Conservation (phyloP, 352 stramenopile species). For the Globisporangium emineosum region DNA sequence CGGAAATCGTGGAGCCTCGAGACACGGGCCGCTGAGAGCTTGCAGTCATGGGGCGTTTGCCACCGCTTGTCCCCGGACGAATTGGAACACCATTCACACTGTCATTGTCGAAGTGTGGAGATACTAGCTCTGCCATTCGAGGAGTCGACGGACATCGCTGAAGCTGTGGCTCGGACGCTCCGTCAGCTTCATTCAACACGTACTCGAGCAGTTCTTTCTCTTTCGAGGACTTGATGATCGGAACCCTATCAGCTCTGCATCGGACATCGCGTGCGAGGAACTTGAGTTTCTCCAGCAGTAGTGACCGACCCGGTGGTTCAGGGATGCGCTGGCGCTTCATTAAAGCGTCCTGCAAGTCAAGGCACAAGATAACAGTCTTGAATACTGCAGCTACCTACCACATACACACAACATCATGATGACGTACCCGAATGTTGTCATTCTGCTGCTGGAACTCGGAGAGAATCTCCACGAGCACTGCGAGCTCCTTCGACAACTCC, state of each 20-base stretch:
- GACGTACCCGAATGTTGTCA: conserved; percentile 61
- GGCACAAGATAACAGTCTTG: not conserved
- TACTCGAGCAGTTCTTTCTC: conserved; percentile 63
- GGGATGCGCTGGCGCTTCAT: conserved; percentile 43
- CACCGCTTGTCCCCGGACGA: conserved; percentile 49
- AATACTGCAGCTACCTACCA: not conserved
- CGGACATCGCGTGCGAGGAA: conserved; percentile 44
- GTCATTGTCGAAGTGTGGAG: conserved; percentile 16
- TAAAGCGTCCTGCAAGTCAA: conserved; percentile 45
- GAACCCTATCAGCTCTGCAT: conserved; percentile 13
- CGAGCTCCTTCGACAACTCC: conserved; percentile 57
- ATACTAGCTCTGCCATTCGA: conserved; percentile 36
- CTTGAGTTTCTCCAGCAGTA: conserved; percentile 79
- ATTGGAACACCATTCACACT: conserved; percentile 21
- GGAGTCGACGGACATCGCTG: conserved; percentile 32
- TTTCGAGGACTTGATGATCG: conserved; percentile 32
- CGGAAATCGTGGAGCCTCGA: conserved; percentile 59
- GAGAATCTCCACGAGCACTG: conserved; percentile 66
- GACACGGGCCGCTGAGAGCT: conserved; percentile 55
- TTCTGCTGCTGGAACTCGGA: conserved; percentile 80
- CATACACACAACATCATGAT: not conserved
- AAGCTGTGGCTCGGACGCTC: conserved; percentile 15
- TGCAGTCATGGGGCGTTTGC: conserved; percentile 34
- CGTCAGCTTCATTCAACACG: conserved; percentile 30
- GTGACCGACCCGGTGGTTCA: conserved; percentile 54